Evolutionary conservation across 306 rosid genomes (phyloP), one percentile per base, ranked within the genome.

Genomic region (Glycine soja): DNA sequence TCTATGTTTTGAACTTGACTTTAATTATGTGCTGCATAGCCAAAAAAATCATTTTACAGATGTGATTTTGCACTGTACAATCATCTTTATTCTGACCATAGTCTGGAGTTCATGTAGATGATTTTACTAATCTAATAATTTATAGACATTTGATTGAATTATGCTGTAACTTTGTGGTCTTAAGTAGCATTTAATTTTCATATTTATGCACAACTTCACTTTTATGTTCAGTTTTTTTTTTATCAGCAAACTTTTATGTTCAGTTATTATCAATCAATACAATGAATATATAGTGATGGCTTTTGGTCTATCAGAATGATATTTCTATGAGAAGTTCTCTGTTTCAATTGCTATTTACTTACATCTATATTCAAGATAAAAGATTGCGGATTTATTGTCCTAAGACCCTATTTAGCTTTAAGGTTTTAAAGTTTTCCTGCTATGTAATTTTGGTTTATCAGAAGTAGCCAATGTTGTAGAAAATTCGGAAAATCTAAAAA

Each of bases 1-100:
- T 63, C 67, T 51, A 53, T 51, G 45, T 80, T 72, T 52, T 82
- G 51, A 48, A 48, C 12, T 72, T 80, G 61, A 65, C 14, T 48
- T 52, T 63, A 52, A 18, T 71, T 13, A 36, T 53, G 18, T 54
- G 54, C 51, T 63, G 43, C 43, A 24, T 50, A 12, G 30, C 32
- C 48, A 48, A 51, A 76, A 45, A 63, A 2, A 65, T 68, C 51
- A 70, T 68, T 72, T 13, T 10, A 34, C 32, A 43, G 4, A 10
- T 51, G 45, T 75, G 13, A 32, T 72, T 46, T 80, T 34, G 16
- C 40, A 13, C 12, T 75, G 3, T 16, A 7, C 42, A n/a, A n/a
- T n/a, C 52, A 71, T 48, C 42, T 75, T 24, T 38, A 56, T 43
- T 83, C 67, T 78, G 19, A 6, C 53, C 47, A 51, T 53, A 52